Conservation (phyloP, 148 eudicot species). For the Fagopyrum esculentum region DNA sequence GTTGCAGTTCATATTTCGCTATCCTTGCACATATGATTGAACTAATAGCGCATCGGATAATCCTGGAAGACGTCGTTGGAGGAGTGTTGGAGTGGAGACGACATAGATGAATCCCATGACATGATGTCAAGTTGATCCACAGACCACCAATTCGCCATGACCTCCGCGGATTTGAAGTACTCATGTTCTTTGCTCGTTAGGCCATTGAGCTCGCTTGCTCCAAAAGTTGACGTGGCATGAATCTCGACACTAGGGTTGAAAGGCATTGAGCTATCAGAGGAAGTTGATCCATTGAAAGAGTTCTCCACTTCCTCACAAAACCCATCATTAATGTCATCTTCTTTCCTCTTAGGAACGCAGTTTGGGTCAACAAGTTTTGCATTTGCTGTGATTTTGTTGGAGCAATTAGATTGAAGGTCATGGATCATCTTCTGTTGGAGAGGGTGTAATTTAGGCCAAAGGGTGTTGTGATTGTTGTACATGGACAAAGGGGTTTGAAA, state of each 20-base stretch:
- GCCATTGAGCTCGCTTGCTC: neutral
- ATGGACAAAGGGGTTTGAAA: slow-evolving; percentile 50
- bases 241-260: slow-evolving; percentile 6
- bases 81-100: neutral
- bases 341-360: neutral
- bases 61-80: slow-evolving; percentile 5
- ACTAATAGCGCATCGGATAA: slow-evolving; percentile 4
- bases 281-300: slow-evolving; percentile 11
- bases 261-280: slow-evolving; percentile 11
- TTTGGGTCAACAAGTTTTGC: neutral
- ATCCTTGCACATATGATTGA: neutral
- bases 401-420: slow-evolving; percentile 28
- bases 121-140: neutral
- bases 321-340: neutral
- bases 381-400: neutral
- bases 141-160: slow-evolving; percentile 8
- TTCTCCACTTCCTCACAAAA: neutral
- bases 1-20: neutral
- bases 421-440: slow-evolving; percentile 62
- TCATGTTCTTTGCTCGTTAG: neutral
- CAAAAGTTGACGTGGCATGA: neutral
- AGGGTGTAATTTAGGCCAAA: slow-evolving; percentile 80
- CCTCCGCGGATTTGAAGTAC: slow-evolving; percentile 7
- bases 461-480: slow-evolving; percentile 38
- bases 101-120: slow-evolving; percentile 3